Evolutionary conservation across 495 filamentous ascomycete species (phyloP), one percentile per base, ranked within the genome.

Genomic region (Xylaria acuta): DNA sequence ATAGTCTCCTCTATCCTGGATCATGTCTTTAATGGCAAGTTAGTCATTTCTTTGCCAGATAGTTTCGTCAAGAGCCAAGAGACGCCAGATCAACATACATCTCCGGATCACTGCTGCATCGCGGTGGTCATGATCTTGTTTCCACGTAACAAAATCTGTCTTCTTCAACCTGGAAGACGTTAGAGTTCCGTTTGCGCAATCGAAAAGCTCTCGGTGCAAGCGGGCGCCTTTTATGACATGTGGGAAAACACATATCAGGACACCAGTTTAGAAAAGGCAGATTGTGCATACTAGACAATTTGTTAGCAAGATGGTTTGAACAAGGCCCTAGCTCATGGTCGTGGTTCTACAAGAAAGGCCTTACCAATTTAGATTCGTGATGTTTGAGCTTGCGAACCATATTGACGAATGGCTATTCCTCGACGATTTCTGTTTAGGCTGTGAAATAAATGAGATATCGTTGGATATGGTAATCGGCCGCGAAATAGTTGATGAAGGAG

Each of bases 311-410:
- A n/a, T 40, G 22, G 16, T 53, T 63, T 32, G 7, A n/a, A 47
- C 18, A 51, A 18, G 54, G 11, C 25, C 16, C 7, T 14, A 30
- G 7, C 3, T 53, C 14, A 54, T 22, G n/a, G 14, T 6, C 43
- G 20, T 7, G 7, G 20, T 6, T 38, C 32, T 34, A 5, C 25
- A 62, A 56, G 16, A 22, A 53, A 20, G 14, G 47, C 5, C 47
- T 71, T 64, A 73, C 71, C 72, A 87, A 76, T 71, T 84, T 84
- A 72, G 92, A 87, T 88, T 97, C 95, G 84, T 97, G 94, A 77
- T 95, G 88, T 83, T 97, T 97, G 78, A 98, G 89, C 82, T 95
- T 92, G 72, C 95, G 91, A 75, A 96, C 92, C 93, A 97, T 97
- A 64, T 78, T 89, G 73, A 66, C 71, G 64, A 20, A 22, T 60